Percentiles rank a stretch among this genome's conserved stretches.
phyloP scores from a whole-genome alignment of 2,329 filamentous ascomycete species.

The Trichoderma sp. region DNA sequence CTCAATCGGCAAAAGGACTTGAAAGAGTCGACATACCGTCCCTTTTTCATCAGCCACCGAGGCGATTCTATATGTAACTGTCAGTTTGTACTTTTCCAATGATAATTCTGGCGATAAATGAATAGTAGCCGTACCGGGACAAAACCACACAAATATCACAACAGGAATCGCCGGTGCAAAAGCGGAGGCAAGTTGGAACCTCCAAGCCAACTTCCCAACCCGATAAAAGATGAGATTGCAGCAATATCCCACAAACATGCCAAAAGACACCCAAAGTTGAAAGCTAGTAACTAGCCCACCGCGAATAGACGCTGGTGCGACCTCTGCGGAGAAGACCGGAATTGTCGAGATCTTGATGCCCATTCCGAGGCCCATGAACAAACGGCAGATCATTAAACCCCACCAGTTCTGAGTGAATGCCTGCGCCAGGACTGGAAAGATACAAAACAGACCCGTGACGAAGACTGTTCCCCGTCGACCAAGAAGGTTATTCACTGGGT shows the following conservation, averaged over 20 bases:
- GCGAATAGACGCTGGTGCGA: constrained; percentile 52
- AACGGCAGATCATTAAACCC: constrained; percentile 46
- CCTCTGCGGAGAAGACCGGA: constrained; percentile 58
- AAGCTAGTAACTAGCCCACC: constrained; percentile 56
- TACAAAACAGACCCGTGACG: constrained; percentile 58
- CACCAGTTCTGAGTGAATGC: constrained; percentile 57
- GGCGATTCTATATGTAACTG: constrained; percentile 54
- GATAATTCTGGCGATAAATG: no score
- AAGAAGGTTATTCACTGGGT: constrained; percentile 44
- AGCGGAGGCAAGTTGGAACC: constrained; percentile 65
- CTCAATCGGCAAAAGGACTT: constrained; percentile 59
- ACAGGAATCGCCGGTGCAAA: constrained; percentile 67
- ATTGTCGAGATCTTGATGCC: constrained; percentile 54
- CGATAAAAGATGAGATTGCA: constrained; percentile 67
- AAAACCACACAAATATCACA: constrained; percentile 58
- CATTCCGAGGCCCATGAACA: constrained; percentile 64
- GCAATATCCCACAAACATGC: constrained; percentile 67
- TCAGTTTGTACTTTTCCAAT: background rate
- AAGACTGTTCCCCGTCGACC: constrained; percentile 51
- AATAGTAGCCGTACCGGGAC: constrained; percentile 53
- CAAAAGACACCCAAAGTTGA: constrained; percentile 54
- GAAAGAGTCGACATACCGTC: constrained; percentile 57
- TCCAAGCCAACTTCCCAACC: constrained; percentile 60
- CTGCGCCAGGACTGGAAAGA: constrained; percentile 58
- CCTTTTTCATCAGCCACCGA: constrained; percentile 67